phyloP scores from a whole-genome alignment of 169 alveolate genomes.

The Babesia caballi region DNA sequence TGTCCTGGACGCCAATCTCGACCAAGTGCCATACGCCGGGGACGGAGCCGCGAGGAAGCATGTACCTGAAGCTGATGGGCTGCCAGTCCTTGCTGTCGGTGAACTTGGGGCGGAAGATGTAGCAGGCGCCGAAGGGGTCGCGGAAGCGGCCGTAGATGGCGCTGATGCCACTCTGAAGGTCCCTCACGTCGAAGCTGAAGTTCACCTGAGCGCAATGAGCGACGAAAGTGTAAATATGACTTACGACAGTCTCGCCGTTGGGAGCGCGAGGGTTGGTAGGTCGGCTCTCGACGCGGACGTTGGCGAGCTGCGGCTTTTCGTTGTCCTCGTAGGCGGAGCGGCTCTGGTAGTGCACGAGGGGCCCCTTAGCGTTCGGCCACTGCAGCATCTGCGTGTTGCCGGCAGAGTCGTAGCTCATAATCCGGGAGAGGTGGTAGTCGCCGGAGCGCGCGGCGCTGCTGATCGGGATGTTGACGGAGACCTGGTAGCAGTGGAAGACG shows the following conservation, averaged over 20 bases:
- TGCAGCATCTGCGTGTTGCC: conserved; percentile 68
- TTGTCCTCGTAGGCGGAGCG: conserved; percentile 47
- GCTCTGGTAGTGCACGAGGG: conserved; percentile 30
- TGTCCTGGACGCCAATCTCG: conserved; percentile 33
- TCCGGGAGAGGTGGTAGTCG: conserved; percentile 56
- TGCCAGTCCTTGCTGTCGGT: conserved; percentile 32
- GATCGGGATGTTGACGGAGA: conserved; percentile 65
- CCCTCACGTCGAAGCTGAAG: conserved; percentile 52
- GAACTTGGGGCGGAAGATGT: conserved; percentile 34
- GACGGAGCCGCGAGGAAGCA: conserved; percentile 74
- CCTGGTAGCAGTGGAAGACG: conserved; percentile 69
- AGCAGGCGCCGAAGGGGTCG: conserved; percentile 61
- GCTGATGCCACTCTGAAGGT: conserved; percentile 70
- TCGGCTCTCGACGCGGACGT: conserved; percentile 62
- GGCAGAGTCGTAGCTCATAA: conserved; percentile 66
- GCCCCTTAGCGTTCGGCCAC: conserved; percentile 59
- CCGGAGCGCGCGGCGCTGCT: conserved; percentile 65
- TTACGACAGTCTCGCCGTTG: conserved; percentile 77
- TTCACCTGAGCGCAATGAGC: conserved; percentile 31
- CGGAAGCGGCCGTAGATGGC: conserved; percentile 7
- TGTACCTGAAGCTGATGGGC: conserved; percentile 28
- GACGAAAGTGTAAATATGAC: neutral
- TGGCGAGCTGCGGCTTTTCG: conserved; percentile 54
- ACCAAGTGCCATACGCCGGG: conserved; percentile 75
- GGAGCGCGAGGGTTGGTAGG: conserved; percentile 62